phyloP scores from a whole-genome alignment of 495 filamentous ascomycete species.

The Aspergillus sclerotiicarbonarius region DNA sequence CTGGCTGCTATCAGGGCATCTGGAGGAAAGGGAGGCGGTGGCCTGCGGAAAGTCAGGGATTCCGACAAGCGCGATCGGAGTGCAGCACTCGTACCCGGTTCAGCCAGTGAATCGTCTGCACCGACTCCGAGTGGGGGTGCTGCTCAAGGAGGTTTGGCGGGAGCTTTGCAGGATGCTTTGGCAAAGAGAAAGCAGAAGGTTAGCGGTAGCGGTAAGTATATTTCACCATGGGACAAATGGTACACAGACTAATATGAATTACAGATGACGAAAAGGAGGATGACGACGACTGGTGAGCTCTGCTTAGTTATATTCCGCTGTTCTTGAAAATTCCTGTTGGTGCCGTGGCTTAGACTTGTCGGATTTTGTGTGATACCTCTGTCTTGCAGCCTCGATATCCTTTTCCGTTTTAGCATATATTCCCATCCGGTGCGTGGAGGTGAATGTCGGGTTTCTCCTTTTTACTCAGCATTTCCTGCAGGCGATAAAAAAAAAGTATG shows the following conservation, averaged over 20 bases:
- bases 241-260: conserved; percentile 27
- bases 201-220: conserved; percentile 79
- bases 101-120: conserved; percentile 51
- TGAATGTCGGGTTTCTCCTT: neutral
- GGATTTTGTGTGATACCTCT: conserved; percentile 21
- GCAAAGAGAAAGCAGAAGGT: conserved; percentile 85
- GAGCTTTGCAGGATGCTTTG: conserved; percentile 74
- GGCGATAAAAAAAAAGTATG: neutral
- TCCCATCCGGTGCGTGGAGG: neutral
- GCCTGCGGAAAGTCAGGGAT: conserved; percentile 78
- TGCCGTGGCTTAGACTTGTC: conserved; percentile 12
- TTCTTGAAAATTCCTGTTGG: conserved; percentile 11
- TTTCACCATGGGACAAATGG: neutral
- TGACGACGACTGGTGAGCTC: conserved; percentile 68
- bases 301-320: conserved; percentile 16
- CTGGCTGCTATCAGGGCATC: conserved; percentile 79
- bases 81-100: conserved; percentile 63
- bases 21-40: conserved; percentile 64
- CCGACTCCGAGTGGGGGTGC: conserved; percentile 47
- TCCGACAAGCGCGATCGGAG: conserved; percentile 78
- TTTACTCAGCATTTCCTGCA: neutral
- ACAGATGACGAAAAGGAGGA: conserved; percentile 76
- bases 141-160: conserved; percentile 68
- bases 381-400: conserved; percentile 6
- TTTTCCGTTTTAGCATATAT: conserved; percentile 4